Base-by-base conservation (phyloP, 345 rosid species). In the Linum trigynum region DNA sequence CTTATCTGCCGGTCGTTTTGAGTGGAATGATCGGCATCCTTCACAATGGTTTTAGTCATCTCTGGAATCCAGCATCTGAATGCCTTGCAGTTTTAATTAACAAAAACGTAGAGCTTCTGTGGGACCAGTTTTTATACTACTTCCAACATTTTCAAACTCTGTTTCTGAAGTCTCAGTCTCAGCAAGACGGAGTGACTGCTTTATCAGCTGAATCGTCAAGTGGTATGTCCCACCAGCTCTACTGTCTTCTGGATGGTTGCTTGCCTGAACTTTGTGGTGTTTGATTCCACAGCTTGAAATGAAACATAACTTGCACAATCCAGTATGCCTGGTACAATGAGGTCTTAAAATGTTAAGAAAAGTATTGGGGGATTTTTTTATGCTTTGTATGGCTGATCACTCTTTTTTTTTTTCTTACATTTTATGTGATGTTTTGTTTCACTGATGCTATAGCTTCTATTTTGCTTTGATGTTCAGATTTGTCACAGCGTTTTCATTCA, bases 11-110 rank as follows among this genome's bases (percentile, higher is more conserved):
- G 59, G 73, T 79, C 41, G 64, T 85, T 71, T 82, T 90, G 78
- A 85, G 82, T 78, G 95, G 88, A 63, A 39, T 88, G 64, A 71
- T 88, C 66, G 99, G 97, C 67, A 72, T 90, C 32, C 83, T 88
- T 67, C 82, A 90, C 75, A 88, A 77, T 73, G 80, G 88, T 65
- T 88, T 85, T 71, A 78, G 79, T 74, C 70, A 66, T 67, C 65
- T 86, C 68, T 88, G 99, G 92, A 75, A 62, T 71, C 83, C 85
- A 55, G 85, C 85, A 58, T 78, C 88, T 32, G 88, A 88, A 65
- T 94, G 99, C 78, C 89, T 90, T 71, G 84, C 79, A 15, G 76
- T 82, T 74, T 78, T 90, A 43, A 40, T 90, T 60, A 77, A 75
- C 71, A 80, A 81, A 66, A 80, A 94, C 65, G 59, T 59, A 48